Percentiles rank a stretch among this genome's conserved stretches.
Evolutionary conservation across 495 filamentous ascomycete species (phyloP).

Genomic region (Penicillium verhagenii): DNA sequence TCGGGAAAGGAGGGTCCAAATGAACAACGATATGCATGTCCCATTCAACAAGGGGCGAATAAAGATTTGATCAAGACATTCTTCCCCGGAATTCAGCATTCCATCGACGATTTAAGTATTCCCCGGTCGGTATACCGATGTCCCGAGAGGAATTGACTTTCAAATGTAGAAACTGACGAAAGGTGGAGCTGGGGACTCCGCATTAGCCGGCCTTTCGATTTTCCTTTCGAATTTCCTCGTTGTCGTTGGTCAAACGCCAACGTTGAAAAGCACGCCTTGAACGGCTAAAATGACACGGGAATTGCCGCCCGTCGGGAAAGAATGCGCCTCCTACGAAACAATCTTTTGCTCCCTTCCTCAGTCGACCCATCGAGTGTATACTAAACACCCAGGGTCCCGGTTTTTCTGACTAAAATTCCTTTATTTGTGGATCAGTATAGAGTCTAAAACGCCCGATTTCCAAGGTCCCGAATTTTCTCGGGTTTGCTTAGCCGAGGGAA

Average conservation of each 20-base stretch:
- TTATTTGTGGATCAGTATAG: neutral
- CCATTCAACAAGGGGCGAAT: neutral
- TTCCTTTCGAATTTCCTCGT: no score
- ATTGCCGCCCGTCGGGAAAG: neutral
- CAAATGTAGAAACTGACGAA: neutral
- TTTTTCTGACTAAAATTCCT: neutral
- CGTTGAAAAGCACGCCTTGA: constrained; percentile 6
- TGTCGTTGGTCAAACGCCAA: neutral
- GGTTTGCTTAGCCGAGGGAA: neutral
- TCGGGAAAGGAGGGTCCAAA: neutral
- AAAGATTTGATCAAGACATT: neutral
- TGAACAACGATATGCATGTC: neutral
- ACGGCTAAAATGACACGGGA: constrained; percentile 1
- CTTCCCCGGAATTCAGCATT: neutral
- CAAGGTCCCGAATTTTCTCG: no score
- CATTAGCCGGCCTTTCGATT: neutral
- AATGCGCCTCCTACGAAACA: neutral
- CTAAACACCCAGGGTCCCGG: neutral
- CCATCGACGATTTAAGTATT: neutral
- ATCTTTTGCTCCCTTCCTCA: neutral
- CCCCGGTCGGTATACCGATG: neutral
- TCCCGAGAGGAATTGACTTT: neutral
- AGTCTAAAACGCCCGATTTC: neutral
- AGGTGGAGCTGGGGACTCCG: constrained; percentile 1
- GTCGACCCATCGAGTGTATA: neutral